Base-by-base conservation (phyloP, 768 basidiomycete species). In the Mycena galopus region DNA sequence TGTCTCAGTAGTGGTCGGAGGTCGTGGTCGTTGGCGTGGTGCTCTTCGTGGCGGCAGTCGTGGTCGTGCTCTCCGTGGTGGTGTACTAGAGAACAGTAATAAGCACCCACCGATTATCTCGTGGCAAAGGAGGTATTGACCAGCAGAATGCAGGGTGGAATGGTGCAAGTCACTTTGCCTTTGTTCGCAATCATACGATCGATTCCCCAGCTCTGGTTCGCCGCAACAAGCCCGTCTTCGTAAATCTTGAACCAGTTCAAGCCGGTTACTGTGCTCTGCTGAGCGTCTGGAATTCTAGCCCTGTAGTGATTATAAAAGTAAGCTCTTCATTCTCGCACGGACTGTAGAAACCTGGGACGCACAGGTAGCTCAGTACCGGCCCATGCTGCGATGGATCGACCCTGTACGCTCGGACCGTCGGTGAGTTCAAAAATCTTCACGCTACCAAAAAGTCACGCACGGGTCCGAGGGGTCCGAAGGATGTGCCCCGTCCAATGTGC, bases 361-460 rank as follows among this genome's bases (percentile, higher is more conserved):
- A 88, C 87, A 89, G 82, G 78, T 89, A 89, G 3, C 85, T 81
- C 11, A 89, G 75, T 30, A 88, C 81, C 14, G 89, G 89, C 0
- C 88, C 89, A 56, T 90, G 86, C 80, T 90, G 90, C 19, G 83
- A 79, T 3, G 84, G 65, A 72, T 89, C 89, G 53, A 90, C 85
- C 4, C 73, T 74, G n/a, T 9, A 37, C n/a, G 23, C 21, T 29
- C 16, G 11, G 30, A 17, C 42, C 32, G 14, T n/a, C n/a, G n/a
- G n/a, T 29, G 16, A 23, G 61, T 47, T 69, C 7, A 65, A 30
- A 23, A n/a, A 56, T 39, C 12, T 19, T 81, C 80, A 27, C 23
- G 10, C 42, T 44, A 32, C 1, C 25, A 42, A 14, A 51, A 19
- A 30, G 19, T 80, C 1, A 77, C 80, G 39, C 29, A 73, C 72